Conservation (phyloP, 371 early-diverging fungal species). For the Mortierella sp. region DNA sequence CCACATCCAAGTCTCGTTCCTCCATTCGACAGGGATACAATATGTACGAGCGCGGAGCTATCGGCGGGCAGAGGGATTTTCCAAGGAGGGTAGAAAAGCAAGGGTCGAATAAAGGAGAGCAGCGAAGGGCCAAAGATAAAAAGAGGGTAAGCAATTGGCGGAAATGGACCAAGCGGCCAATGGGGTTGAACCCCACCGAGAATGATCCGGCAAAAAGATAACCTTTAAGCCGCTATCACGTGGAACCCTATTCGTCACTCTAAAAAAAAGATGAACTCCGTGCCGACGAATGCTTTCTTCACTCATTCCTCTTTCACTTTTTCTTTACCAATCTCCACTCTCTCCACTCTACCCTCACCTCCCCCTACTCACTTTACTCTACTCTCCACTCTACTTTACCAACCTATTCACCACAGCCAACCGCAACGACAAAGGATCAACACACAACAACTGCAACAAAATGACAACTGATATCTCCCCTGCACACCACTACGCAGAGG, state of each 20-base stretch:
- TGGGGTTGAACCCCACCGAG: conserved; percentile 15
- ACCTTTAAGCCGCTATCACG: conserved; percentile 8
- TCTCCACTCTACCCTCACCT: neutral
- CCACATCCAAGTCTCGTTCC: neutral
- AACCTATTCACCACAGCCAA: neutral
- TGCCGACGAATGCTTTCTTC: conserved; percentile 7
- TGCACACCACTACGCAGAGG: conserved; percentile 22
- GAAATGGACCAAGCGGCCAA: conserved; percentile 11
- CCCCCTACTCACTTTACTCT: neutral
- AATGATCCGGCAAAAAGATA: conserved; percentile 21
- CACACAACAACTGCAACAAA: neutral
- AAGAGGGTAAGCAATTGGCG: neutral
- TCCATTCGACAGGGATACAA: neutral
- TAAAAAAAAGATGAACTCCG: neutral
- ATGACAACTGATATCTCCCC: conserved; percentile 33
- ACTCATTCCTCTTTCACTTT: neutral
- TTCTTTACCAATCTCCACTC: neutral
- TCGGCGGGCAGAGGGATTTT: neutral
- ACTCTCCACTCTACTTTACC: neutral
- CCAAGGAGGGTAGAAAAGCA: neutral
- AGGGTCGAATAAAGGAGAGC: neutral
- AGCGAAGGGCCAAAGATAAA: neutral
- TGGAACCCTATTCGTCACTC: neutral
- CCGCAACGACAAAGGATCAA: neutral
- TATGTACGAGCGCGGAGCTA: neutral